phyloP scores from a whole-genome alignment of 2,329 filamentous ascomycete genomes.

The Ascomycota sp. region DNA sequence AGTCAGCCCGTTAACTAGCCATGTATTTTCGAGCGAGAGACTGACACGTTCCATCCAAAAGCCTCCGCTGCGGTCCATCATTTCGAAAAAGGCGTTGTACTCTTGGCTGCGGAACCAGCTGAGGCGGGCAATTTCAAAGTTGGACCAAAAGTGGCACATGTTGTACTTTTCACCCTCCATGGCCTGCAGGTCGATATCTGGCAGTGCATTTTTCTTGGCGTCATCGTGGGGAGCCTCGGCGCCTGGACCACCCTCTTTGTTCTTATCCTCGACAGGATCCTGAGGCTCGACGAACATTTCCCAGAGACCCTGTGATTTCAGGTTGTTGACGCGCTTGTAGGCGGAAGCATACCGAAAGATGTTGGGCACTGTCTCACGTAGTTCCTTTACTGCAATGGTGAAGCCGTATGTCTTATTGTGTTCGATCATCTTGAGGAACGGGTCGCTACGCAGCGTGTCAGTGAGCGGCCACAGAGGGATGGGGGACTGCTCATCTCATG shows the following conservation, averaged over 20 bases:
- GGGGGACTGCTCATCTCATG: not conserved
- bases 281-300: conserved; percentile 86
- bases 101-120: conserved; percentile 95
- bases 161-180: conserved; percentile 99
- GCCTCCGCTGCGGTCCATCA: conserved; percentile 95
- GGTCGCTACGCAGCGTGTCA: conserved; percentile 39
- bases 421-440: conserved; percentile 86
- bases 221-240: conserved; percentile 67
- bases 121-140: conserved; percentile 90
- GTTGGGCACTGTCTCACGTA: conserved; percentile 93
- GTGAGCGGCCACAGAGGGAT: too few species aligned
- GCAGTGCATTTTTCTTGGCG: conserved; percentile 46
- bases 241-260: conserved; percentile 48
- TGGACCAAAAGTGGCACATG: conserved; percentile 99
- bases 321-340: conserved; percentile 81
- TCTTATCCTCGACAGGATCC: conserved; percentile 40
- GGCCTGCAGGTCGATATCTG: conserved; percentile 68
- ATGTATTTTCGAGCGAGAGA: conserved; percentile 2
- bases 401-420: conserved; percentile 96
- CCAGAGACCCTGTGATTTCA: conserved; percentile 85
- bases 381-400: conserved; percentile 94
- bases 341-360: conserved; percentile 98
- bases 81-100: conserved; percentile 94
- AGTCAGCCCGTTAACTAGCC: conserved; percentile 2
- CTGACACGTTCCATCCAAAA: conserved; percentile 97